Percentiles rank a stretch among this genome's conserved stretches.
phyloP scores from a whole-genome alignment of 768 basidiomycete species.

The Trametes villosa region DNA sequence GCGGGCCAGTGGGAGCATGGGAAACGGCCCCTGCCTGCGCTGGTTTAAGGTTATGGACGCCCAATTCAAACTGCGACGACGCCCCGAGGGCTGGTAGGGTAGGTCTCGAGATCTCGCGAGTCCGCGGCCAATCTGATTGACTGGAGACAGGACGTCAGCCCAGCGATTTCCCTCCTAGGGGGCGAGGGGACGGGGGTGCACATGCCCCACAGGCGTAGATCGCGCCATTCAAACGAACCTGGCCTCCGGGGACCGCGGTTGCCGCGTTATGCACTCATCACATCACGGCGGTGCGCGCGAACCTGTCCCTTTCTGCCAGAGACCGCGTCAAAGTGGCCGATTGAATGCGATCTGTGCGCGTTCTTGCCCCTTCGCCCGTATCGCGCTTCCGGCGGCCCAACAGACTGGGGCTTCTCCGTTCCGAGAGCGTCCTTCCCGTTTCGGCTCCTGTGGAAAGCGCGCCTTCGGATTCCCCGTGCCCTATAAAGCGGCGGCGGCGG shows the following conservation, averaged over 20 bases:
- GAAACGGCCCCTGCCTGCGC: constrained; percentile 12
- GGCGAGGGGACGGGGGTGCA: constrained; percentile 1
- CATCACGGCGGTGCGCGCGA: background rate
- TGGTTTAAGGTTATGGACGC: constrained; percentile 21
- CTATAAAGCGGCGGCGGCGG: constrained; percentile 25
- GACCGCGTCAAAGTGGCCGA: constrained; percentile 22
- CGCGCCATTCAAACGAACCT: constrained; percentile 9
- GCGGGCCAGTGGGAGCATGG: constrained; percentile 25
- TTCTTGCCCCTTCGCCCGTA: constrained; percentile 17
- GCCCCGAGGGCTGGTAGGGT: constrained; percentile 17
- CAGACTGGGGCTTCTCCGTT: constrained; percentile 22
- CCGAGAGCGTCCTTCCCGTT: constrained; percentile 23
- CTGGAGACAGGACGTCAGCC: constrained; percentile 10
- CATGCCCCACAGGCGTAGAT: constrained; percentile 9
- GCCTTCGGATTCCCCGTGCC: constrained; percentile 26
- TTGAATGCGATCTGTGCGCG: constrained; percentile 22
- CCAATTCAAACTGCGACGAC: constrained; percentile 18
- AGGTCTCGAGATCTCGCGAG: constrained; percentile 11
- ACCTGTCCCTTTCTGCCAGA: constrained; percentile 15
- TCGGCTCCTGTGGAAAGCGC: constrained; percentile 27
- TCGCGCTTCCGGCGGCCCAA: constrained; percentile 21
- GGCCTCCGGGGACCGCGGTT: constrained; percentile 3
- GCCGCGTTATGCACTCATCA: background rate
- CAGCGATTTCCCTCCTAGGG: too few species aligned
- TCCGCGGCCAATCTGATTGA: constrained; percentile 25